Percentiles rank a stretch among this genome's conserved stretches.
Evolutionary conservation across 495 filamentous ascomycete species (phyloP).

Genomic region (Daldinia caldariorum): DNA sequence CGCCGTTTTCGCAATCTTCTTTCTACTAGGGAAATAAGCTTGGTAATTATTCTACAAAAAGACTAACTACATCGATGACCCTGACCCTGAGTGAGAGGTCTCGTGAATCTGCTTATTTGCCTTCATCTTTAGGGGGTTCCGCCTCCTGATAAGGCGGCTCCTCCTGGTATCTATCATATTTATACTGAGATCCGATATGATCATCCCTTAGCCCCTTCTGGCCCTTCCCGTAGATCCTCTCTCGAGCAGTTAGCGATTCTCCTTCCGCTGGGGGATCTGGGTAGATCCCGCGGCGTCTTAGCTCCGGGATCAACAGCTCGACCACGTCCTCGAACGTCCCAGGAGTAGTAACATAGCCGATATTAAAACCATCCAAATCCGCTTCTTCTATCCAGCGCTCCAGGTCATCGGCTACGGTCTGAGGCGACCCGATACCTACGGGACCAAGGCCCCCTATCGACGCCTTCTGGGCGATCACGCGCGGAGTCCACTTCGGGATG

Average conservation of each 20-base stretch:
- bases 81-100: not conserved
- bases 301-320: conserved; percentile 56
- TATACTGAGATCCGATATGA: conserved; percentile 65
- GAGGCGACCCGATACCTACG: conserved; percentile 64
- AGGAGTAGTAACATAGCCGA: conserved; percentile 58
- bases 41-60: not conserved
- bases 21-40: not conserved
- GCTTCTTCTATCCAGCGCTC: conserved; percentile 69
- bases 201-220: conserved; percentile 63
- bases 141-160: conserved; percentile 51
- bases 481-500: conserved; percentile 63
- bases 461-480: conserved; percentile 64
- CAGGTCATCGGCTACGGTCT: conserved; percentile 68
- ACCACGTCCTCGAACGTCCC: conserved; percentile 59
- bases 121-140: conserved; percentile 4
- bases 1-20: not conserved
- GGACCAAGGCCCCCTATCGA: conserved; percentile 66
- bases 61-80: not conserved
- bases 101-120: not conserved
- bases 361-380: conserved; percentile 72
- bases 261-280: conserved; percentile 48
- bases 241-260: conserved; percentile 63
- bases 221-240: conserved; percentile 68
- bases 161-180: conserved; percentile 67
- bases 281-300: conserved; percentile 53